phyloP scores from a whole-genome alignment of 352 stramenopile genomes.

The Phytopythium montanum region DNA sequence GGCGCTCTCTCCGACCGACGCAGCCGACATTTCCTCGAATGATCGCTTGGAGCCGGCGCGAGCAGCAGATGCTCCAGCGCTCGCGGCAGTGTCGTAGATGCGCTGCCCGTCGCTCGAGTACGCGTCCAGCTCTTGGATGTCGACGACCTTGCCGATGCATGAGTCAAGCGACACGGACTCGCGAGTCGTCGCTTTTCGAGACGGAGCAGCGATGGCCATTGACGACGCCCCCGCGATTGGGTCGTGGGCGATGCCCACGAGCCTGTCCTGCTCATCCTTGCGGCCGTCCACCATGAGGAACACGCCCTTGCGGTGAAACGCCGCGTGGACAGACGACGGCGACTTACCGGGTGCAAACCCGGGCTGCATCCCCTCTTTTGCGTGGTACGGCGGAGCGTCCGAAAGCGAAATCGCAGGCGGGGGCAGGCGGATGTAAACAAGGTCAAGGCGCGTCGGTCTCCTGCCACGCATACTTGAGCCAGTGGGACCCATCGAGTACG shows the following conservation, averaged over 20 bases:
- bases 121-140: constrained; percentile 65
- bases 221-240: constrained; percentile 57
- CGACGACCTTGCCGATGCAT: constrained; percentile 81
- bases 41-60: constrained; percentile 49
- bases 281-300: constrained; percentile 75
- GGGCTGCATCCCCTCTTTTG: constrained; percentile 85
- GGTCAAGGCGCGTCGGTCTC: constrained; percentile 64
- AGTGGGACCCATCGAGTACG: constrained; percentile 30
- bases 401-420: constrained; percentile 63
- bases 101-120: constrained; percentile 25
- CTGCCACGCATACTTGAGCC: constrained; percentile 38
- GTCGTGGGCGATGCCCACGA: constrained; percentile 73
- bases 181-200: constrained; percentile 63
- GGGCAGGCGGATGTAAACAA: constrained; percentile 79
- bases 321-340: constrained; percentile 69
- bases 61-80: constrained; percentile 9
- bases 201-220: constrained; percentile 43
- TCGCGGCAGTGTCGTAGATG: constrained; percentile 10
- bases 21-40: constrained; percentile 74
- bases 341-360: constrained; percentile 78
- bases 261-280: constrained; percentile 74
- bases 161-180: constrained; percentile 74
- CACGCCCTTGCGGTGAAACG: constrained; percentile 76
- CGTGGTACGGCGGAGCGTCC: constrained; percentile 80
- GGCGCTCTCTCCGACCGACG: constrained; percentile 22